These are phyloP conservation scores for Ascochyta fabae DNA, from an alignment of 2,329 filamentous ascomycete species.

Conservation along the genomic window DNA sequence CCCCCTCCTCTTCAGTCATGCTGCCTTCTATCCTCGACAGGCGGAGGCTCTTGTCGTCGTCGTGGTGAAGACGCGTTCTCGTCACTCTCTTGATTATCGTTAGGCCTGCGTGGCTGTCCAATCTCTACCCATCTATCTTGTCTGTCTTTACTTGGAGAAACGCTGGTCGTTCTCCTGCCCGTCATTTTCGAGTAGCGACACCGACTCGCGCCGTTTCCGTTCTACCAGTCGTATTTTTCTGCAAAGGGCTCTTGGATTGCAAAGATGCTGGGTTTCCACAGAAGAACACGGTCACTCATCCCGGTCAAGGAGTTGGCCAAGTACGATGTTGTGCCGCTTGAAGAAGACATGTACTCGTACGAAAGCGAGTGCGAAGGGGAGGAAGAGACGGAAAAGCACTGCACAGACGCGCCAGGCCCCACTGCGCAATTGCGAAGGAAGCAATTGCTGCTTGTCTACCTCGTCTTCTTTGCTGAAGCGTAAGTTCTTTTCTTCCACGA, in stretches of 20 bases:
- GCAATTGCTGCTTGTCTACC: conserved; percentile 53
- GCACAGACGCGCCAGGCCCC: conserved; percentile 23
- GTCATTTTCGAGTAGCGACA: conserved; percentile 7
- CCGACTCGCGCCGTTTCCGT: conserved; percentile 12
- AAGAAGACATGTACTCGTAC: conserved; percentile 32
- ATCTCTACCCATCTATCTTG: conserved; percentile 22
- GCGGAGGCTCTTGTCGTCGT: conserved; percentile 41
- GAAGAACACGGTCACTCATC: conserved; percentile 51
- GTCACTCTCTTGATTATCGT: conserved; percentile 42
- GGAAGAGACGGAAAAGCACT: conserved; percentile 39
- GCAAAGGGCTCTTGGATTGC: not conserved
- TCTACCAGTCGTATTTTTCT: not conserved
- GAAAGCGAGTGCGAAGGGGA: conserved; percentile 38
- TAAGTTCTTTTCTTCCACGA: conserved; percentile 27
- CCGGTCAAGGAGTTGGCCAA: conserved; percentile 52
- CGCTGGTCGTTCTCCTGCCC: conserved; percentile 16
- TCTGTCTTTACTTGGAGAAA: conserved; percentile 11
- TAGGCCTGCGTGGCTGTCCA: conserved; percentile 39
- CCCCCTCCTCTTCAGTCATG: conserved; percentile 16
- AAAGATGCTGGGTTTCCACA: conserved; percentile 53
- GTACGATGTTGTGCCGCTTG: conserved; percentile 48
- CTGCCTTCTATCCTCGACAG: conserved; percentile 28
- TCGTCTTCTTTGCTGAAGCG: conserved; percentile 57
- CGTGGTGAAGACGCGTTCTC: conserved; percentile 33
- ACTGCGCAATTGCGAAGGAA: conserved; percentile 26